Evolutionary conservation across 768 basidiomycete genomes (phyloP), one percentile per base, ranked within the genome.

Genomic region (Pleurotus salmoneostramineus): DNA sequence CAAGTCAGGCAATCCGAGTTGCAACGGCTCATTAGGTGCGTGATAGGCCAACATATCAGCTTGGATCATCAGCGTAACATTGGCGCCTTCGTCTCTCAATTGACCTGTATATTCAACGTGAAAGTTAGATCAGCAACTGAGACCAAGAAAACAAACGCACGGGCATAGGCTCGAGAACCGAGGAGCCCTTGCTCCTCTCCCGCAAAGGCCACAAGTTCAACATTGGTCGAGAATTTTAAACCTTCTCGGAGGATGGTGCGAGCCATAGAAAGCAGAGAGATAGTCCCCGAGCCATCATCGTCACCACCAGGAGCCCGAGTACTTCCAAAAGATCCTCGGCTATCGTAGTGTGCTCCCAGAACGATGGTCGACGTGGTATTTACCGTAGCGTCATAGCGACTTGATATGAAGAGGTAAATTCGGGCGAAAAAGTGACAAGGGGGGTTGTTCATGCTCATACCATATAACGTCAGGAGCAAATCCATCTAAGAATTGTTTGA

Each of bases 41-140:
- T 85, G 91, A 68, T 94, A 96, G 0, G 84, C 95, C 43, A 91
- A 79, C 95, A 96, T 96, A 65, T 97, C 95, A 0, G 91, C 91
- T 69, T 96, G 95, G 50, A 95, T 77, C 83, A 95, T 91, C 35
- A 96, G 66, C 1, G 88, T 83, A 47, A 96, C 72, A 62, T 92
- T 87, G 27, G 84, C 85, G 57, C 81, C 75, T 15, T 70, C 69
- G 32, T 70, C 72, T 56, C 83, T 78, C 65, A 95, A 66, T 65
- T 87, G 76, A 17, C 74, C 90, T 92, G 63, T 1, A 46, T 12
- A 37, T 27, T 27, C 21, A 27, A 1, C 21, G 21, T 27, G 21
- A 32, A 17, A 7, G 8, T 17, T 31, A 46, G 34, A 60, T 17
- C 48, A 63, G 44, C 55, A 6, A 49, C 33, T 31, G 34, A 8